Evolutionary conservation across 2,329 filamentous ascomycete species (phyloP).

Genomic region (Aureobasidium namibiae): DNA sequence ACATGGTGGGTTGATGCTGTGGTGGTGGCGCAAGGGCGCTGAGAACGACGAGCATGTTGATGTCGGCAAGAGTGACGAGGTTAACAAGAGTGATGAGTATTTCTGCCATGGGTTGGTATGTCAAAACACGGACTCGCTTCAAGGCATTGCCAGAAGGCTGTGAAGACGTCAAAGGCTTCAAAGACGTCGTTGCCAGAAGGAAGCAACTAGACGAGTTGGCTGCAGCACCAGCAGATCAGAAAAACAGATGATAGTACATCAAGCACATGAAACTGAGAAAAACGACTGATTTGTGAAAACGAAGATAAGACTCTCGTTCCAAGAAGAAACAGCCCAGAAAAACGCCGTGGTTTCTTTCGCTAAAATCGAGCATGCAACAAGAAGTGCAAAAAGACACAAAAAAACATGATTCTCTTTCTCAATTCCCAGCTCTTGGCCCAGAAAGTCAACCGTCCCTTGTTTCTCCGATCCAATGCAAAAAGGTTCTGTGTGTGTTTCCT

Average conservation of each 20-base stretch:
- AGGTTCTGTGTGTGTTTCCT: slow-evolving; percentile 6
- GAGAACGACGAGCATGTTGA: too few species aligned
- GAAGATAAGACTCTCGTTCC: background rate
- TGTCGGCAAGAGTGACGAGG: too few species aligned
- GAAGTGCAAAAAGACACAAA: background rate
- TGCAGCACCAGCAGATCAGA: background rate
- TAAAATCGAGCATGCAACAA: slow-evolving; percentile 11
- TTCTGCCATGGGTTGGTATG: too few species aligned
- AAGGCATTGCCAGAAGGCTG: background rate
- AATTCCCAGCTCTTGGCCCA: background rate
- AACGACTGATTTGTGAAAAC: background rate
- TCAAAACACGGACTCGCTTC: background rate
- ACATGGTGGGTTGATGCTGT: too few species aligned
- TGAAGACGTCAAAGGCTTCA: background rate
- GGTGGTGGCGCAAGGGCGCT: too few species aligned
- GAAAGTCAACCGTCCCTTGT: background rate
- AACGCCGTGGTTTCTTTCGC: slow-evolving; percentile 11
- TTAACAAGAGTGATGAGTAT: too few species aligned
- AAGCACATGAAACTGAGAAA: background rate
- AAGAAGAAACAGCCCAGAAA: background rate
- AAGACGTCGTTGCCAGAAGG: background rate
- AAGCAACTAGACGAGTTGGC: background rate
- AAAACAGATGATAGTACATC: background rate
- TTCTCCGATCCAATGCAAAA: slow-evolving; percentile 7
- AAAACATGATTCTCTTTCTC: background rate